phyloP scores from a whole-genome alignment of 371 early-diverging fungal species.

The Circinella umbellata region DNA sequence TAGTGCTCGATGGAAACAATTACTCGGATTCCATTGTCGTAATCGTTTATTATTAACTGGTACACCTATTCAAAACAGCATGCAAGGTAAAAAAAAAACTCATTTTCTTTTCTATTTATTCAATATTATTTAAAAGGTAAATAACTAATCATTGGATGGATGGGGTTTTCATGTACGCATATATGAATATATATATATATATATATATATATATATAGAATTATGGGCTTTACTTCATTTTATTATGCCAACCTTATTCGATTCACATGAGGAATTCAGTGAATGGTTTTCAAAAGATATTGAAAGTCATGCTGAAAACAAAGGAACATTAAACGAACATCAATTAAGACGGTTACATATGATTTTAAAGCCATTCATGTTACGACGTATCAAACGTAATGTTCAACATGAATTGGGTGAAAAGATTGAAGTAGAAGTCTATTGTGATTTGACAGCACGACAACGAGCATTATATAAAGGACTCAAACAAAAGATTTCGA shows the following conservation, averaged over 20 bases:
- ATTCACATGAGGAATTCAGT: constrained; percentile 93
- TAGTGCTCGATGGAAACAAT: constrained; percentile 91
- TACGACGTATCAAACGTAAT: constrained; percentile 96
- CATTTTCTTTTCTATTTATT: no score
- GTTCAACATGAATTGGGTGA: constrained; percentile 96
- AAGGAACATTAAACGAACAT: constrained; percentile 84
- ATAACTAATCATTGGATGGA: no score
- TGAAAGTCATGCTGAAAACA: constrained; percentile 90
- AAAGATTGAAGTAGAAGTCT: constrained; percentile 88
- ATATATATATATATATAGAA: constrained; percentile 69
- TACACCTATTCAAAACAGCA: constrained; percentile 97
- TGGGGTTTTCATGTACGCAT: not conserved
- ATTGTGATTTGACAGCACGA: constrained; percentile 84
- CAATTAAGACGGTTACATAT: constrained; percentile 92
- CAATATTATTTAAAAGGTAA: no score
- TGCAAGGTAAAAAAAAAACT: constrained; percentile 62
- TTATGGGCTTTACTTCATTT: constrained; percentile 98
- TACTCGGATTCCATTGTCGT: constrained; percentile 92
- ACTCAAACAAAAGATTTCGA: constrained; percentile 82
- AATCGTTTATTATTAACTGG: constrained; percentile 95
- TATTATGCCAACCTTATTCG: constrained; percentile 98
- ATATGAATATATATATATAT: not conserved
- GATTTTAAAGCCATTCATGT: constrained; percentile 99
- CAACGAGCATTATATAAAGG: constrained; percentile 83
- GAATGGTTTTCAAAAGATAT: constrained; percentile 97